Percentiles rank a stretch among this genome's conserved stretches.
Conservation (phyloP, 305 asterid species). For the Nicotiana rustica region DNA sequence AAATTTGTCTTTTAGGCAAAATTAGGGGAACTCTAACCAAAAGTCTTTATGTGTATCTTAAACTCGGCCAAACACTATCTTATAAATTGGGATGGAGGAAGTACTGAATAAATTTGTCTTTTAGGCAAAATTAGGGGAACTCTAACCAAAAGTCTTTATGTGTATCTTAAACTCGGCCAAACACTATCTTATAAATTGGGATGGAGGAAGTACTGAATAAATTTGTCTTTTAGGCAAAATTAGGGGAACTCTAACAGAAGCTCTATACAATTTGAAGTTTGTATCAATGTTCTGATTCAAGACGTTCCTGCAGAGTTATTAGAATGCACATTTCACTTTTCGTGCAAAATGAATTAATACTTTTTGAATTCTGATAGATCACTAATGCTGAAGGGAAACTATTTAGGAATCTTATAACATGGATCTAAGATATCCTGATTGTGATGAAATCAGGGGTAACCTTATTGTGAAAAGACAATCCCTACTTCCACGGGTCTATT, state of each 20-base stretch:
- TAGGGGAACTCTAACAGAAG: neutral
- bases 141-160: no score
- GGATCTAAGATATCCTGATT: neutral
- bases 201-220: neutral
- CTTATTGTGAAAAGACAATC: conserved; percentile 85
- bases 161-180: no score
- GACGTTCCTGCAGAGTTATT: neutral
- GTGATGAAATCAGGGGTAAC: conserved; percentile 69
- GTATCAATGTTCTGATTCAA: neutral
- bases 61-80: no score
- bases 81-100: no score
- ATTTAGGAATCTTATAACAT: neutral
- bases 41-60: no score
- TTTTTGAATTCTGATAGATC: neutral
- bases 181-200: no score
- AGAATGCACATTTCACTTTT: neutral
- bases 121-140: neutral
- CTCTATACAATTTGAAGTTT: neutral
- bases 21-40: neutral
- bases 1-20: neutral
- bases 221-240: neutral
- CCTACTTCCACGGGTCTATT: conserved; percentile 83
- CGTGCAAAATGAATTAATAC: neutral
- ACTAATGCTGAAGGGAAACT: neutral
- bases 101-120: neutral